Evolutionary conservation across 2,329 filamentous ascomycete species (phyloP).

Genomic region (Fusarium incarnatum): DNA sequence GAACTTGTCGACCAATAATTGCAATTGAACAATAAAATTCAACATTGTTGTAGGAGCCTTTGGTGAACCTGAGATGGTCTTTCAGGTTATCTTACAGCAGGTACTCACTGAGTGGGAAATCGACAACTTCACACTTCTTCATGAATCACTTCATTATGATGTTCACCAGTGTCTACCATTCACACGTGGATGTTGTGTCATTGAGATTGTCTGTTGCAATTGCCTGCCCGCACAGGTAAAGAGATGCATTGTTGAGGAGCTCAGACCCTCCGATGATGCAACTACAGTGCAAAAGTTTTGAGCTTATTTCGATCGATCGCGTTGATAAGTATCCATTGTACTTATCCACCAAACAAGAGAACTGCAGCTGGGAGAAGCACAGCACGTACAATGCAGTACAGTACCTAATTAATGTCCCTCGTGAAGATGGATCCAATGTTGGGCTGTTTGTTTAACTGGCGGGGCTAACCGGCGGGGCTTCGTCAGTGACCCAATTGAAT

Average conservation of each 20-base stretch:
- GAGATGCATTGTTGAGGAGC: constrained; percentile 8
- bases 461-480: constrained; percentile 34
- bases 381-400: neutral
- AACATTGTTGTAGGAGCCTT: neutral
- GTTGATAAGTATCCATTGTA: neutral
- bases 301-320: constrained; percentile 11
- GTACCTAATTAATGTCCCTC: neutral
- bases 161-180: neutral
- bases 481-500: constrained; percentile 23
- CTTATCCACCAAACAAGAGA: neutral
- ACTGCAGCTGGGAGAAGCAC: neutral
- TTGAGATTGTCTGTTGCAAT: constrained; percentile 7
- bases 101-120: neutral
- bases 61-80: neutral
- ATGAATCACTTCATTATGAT: constrained; percentile 7
- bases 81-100: neutral
- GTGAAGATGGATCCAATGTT: neutral
- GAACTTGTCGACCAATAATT: neutral
- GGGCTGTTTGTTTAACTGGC: constrained; percentile 11
- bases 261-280: neutral
- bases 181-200: constrained; percentile 11
- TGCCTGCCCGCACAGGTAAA: constrained; percentile 13
- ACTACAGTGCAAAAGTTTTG: neutral
- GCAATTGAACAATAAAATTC: neutral
- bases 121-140: neutral